phyloP scores from a whole-genome alignment of 164 flowering plant genomes.

The Platanus orientalis region DNA sequence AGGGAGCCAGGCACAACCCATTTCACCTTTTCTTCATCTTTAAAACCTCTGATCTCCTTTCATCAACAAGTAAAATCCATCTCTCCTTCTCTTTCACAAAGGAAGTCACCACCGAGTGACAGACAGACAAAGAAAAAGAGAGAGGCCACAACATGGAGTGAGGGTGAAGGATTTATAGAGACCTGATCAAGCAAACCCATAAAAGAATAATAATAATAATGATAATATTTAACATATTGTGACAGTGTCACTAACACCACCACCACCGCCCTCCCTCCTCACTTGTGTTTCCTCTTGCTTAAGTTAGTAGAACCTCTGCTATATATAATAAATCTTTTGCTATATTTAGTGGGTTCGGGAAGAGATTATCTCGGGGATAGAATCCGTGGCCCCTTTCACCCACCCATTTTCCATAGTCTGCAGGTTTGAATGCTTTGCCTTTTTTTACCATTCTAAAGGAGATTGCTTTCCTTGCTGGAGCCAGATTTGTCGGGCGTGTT shows the following conservation, averaged over 20 bases:
- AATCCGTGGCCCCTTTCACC: not conserved
- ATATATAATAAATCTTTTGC: not conserved
- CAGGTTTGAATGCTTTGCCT: constrained; percentile 8
- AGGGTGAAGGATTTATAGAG: constrained; percentile 12
- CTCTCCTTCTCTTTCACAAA: not conserved
- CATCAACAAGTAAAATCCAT: not conserved
- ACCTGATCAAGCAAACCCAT: not conserved
- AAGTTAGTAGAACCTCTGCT: not conserved
- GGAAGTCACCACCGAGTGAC: not conserved
- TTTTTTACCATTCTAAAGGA: not conserved
- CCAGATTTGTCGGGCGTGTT: constrained; percentile 10
- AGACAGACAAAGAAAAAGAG: not conserved
- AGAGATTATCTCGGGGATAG: not conserved
- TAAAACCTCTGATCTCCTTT: not conserved
- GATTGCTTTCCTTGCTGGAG: constrained; percentile 10
- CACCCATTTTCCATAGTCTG: constrained; percentile 7
- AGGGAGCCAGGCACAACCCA: constrained; percentile 52
- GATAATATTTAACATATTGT: not conserved
- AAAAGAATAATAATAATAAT: too few relatives aligned
- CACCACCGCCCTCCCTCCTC: not conserved
- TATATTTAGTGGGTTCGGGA: not conserved
- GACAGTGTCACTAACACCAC: not conserved
- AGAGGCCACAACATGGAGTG: not conserved
- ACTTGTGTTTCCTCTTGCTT: too few relatives aligned
- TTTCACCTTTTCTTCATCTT: constrained; percentile 15